Evolutionary conservation across 441 rosid genomes (phyloP), one percentile per base, ranked within the genome.

Genomic region (California macrophylla): DNA sequence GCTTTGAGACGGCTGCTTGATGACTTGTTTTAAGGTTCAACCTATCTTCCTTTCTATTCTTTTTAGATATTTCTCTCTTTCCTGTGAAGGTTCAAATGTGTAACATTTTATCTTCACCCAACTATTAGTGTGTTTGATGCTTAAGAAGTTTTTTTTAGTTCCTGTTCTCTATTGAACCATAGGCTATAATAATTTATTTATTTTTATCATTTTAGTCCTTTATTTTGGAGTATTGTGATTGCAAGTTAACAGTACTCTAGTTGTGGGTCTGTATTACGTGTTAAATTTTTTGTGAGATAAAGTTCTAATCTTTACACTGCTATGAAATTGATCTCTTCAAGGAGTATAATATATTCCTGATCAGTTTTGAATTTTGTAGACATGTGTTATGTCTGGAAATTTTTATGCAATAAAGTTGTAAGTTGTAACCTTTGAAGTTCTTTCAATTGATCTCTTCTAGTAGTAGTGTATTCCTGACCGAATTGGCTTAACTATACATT

Each of bases 1-100:
- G 83, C 71, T 93, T 85, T 73, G 82, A 83, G 77, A 72, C 69
- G 9, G n/a, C 75, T 6, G 82, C 80, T 16, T 81, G 83, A 81
- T 70, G 73, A 62, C 66, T 50, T 52, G 69, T 69, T 40, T 67
- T 66, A 54, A 84, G 89, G 89, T 85, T 78, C 29, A 69, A 34
- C 68, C 69, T 26, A 16, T 24, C 9, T 47, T 56, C 58, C 30
- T 68, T 0, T 36, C 15, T 52, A 62, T 64, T 76, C 16, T 58
- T 10, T 34, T 50, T 21, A 36, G 20, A 63, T 26, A 18, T 16
- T 64, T 32, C n/a, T n/a, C n/a, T n/a, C n/a, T n/a, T n/a, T n/a
- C n/a, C n/a, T 8, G 40, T 1, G 2, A 8, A 8, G 36, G 32
- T 67, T 23, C 25, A 50, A 15, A 50, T n/a, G 26, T 68, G 42